Evolutionary conservation across 768 basidiomycete genomes (phyloP), one percentile per base, ranked within the genome.

Genomic region (Mrakia hoshinonis): DNA sequence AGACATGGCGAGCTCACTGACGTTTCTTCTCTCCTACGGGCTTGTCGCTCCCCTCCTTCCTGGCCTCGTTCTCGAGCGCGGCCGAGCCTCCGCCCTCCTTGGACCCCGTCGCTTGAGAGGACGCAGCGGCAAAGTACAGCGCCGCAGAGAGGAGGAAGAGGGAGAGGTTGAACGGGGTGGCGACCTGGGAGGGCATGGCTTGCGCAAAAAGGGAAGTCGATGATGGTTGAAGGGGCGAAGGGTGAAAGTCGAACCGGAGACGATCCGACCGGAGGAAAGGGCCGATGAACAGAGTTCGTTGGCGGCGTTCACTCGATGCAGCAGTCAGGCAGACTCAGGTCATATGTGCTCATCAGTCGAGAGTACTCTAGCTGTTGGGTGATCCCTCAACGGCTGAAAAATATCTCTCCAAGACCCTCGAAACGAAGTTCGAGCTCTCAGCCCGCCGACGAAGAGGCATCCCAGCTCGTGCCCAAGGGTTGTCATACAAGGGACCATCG

Each of bases 121-220:
- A 36, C 9, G 64, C 70, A 9, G 70, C 63, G 4, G 62, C 31
- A 24, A 64, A 63, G 49, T 65, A 71, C 24, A 71, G 39, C 15
- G 36, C 49, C 4, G 70, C 48, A 1, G 70, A 34, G 31, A 38
- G 63, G 29, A 71, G 55, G 63, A 71, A 71, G 20, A 71, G 24
- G 26, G 63, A 52, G 15, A 67, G 64, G 13, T 51, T 31, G 64
- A 71, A 52, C 5, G 52, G 24, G 24, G 64, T 39, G 54, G 49
- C 20, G 46, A 71, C 55, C 34, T 48, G 26, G 24, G 52, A 47
- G 11, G 69, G 46, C 69, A 70, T 69, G 31, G 39, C 18, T 34
- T 36, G 15, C n/a, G n/a, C n/a, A n/a, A n/a, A n/a, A 18, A n/a
- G 54, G 34, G 26, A n/a, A 1, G 52, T 22, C 34, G 31, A 29